Evolutionary conservation across 1,139 yeast genomes (phyloP), one percentile per base, ranked within the genome.

Genomic region (Hemisphaericaspora subhashii): DNA sequence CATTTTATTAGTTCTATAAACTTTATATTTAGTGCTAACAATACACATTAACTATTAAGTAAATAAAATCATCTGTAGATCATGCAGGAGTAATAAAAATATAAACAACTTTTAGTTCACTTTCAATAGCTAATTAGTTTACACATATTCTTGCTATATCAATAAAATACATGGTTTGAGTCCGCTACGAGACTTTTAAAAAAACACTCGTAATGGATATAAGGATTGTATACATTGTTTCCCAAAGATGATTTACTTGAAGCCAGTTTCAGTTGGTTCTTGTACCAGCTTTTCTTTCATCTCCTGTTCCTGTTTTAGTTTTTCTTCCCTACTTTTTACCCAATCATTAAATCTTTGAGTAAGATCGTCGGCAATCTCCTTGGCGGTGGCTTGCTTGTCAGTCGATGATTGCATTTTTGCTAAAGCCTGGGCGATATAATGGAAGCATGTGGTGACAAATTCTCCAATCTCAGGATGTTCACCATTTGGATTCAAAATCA

Each of bases 141-240:
- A 9, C 5, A 14, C 10, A 20, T n/a, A 21, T 28, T 24, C 38
- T 41, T 44, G 51, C 62, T 51, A 62, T 68, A 74, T 52, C 66
- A 41, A 71, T 52, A 41, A 52, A 64, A 48, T 67, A 66, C 79
- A 73, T 70, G 68, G 80, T 75, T 75, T 75, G 81, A 75, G 80
- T 75, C 80, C 65, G 69, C 51, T 59, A 62, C 55, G 53, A 64
- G 51, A 12, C 11, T n/a, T 18, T n/a, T 27, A 31, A 29, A 31
- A 28, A 18, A 31, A 33, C 22, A 67, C 77, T 67, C 55, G 56
- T 66, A 55, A 55, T 70, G 67, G 81, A 75, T 75, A 75, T 75
- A 75, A 77, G 72, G 66, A 68, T 67, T 73, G 79, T 72, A 64
- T 53, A 72, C 74, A 72, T 67, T 47, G 31, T 4, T 23, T 7